Base-by-base conservation (phyloP, 805 yeast genomes). In the Diddensiella caesifluorescens region DNA sequence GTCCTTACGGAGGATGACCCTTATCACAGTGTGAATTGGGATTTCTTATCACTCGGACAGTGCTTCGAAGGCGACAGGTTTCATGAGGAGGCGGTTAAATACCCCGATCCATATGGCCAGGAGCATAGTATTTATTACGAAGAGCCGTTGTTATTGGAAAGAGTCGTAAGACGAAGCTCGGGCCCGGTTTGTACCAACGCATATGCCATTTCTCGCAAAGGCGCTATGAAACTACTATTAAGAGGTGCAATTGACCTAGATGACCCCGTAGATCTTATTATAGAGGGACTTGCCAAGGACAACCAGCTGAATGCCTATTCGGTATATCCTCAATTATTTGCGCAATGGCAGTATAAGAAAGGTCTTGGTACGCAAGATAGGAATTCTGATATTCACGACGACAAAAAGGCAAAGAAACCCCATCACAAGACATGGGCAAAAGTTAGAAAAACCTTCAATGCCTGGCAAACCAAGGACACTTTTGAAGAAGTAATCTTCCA, bases 111-210 rank as follows among this genome's bases (percentile, higher is more conserved):
- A 7, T 36, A 47, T 37, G 43, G 35, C 12, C 46, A 40, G 9
- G 22, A 18, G 6, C 16, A 26, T 7, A 34, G 18, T 22, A 12
- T 13, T 9, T 46, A 22, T 15, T 42, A 22, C 16, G 40, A 23
- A n/a, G 15, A 16, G n/a, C 16, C 22, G 5, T 22, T 47, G 32
- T 22, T 13, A n/a, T 22, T 38, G 12, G 30, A 45, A 16, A 31
- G 51, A 18, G 44, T 42, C 3, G 37, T 47, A 3, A 38, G 48
- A n/a, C 15, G 46, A 22, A n/a, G 34, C 23, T 38, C 35, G 5
- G n/a, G n/a, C 9, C 38, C 39, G 5, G 41, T 41, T 3, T 46
- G 50, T 29, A 44, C 50, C 13, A 44, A 40, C 15, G 50, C 44
- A 4, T 46, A 46, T 37, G 50, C 50, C 9, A 18, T 46, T 12